Evolutionary conservation across 352 stramenopile genomes (phyloP), one percentile per base, ranked within the genome.

Genomic region (Plasmopara halstedii): DNA sequence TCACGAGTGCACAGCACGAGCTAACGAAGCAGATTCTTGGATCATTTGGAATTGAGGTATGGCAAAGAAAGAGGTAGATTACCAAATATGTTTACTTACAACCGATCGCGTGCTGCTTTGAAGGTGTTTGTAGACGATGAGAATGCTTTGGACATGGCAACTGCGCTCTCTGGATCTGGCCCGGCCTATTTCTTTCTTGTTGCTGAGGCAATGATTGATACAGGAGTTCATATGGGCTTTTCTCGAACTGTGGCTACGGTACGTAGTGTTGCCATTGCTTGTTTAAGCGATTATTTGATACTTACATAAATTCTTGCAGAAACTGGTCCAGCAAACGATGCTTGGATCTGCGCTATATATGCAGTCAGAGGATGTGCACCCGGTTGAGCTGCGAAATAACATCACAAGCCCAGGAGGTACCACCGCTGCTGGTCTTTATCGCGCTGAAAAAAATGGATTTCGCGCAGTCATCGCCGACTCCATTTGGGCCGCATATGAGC

Each of bases 181-280:
- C 94, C 94, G 83, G 94, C 90, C 19, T 98, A 98, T 53, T 96
- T 98, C 46, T 97, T 98, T 58, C 74, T 98, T 19, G 76, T 97
- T 4, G 93, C 96, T 11, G 94, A 98, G 59, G 85, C 88, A 7
- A 97, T 98, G 91, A 96, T 98, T 62, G 94, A 95, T 56, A 83
- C 85, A 29, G 90, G 83, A 31, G 90, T 97, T 4, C 94, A 98
- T 70, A 96, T 98, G 86, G 94, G 94, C 15, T 97, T 98, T 64
- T 86, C 80, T 26, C 72, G 94, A 34, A 74, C 91, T 18, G 87
- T 97, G n/a, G 89, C 94, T 7, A 87, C 75, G 42, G 75, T 88
- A 69, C 3, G 60, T 46, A 15, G 1, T n/a, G 32, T 2, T 38
- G 10, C 21, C 2, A 15, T 9, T 34, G 13, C 3, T 14, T 14